Percentiles rank a stretch among this genome's conserved stretches.
phyloP scores from a whole-genome alignment of 768 basidiomycete species.

The Lentinula detonsa region DNA sequence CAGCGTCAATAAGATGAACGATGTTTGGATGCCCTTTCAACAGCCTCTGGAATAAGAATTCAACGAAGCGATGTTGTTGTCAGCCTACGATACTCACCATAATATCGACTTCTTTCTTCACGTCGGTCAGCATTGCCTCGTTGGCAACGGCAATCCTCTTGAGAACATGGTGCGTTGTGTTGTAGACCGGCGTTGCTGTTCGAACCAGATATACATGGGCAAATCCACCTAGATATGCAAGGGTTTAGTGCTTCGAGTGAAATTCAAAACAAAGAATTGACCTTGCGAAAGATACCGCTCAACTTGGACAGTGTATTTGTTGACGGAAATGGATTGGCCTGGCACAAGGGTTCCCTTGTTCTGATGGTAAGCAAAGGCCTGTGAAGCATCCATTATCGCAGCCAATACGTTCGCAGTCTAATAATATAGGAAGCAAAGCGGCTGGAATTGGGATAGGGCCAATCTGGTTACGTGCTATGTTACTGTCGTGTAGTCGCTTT shows the following conservation, averaged over 20 bases:
- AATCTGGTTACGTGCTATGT: background rate
- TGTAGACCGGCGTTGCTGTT: constrained; percentile 80
- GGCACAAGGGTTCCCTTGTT: constrained; percentile 68
- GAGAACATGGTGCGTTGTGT: constrained; percentile 92
- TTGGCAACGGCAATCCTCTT: constrained; percentile 93
- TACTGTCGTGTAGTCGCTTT: background rate
- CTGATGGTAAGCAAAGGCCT: constrained; percentile 38
- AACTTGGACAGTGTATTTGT: constrained; percentile 85
- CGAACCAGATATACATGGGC: constrained; percentile 96
- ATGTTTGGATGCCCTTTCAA: constrained; percentile 93
- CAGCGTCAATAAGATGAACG: constrained; percentile 92
- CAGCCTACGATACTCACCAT: constrained; percentile 60
- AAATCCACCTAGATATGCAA: constrained; percentile 70
- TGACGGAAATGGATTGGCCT: constrained; percentile 86
- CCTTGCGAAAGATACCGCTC: constrained; percentile 97
- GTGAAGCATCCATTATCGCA: constrained; percentile 42
- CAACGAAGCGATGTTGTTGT: constrained; percentile 16
- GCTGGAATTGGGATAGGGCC: background rate
- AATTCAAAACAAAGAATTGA: constrained; percentile 22
- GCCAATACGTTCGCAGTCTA: background rate
- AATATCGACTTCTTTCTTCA: constrained; percentile 96
- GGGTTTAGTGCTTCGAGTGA: constrained; percentile 8
- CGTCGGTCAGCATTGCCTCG: constrained; percentile 85
- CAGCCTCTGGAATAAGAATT: constrained; percentile 54
- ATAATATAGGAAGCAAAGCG: background rate